Conservation (phyloP, 176 grass and related monocot genomes). For the Bothriochloa decipiens region DNA sequence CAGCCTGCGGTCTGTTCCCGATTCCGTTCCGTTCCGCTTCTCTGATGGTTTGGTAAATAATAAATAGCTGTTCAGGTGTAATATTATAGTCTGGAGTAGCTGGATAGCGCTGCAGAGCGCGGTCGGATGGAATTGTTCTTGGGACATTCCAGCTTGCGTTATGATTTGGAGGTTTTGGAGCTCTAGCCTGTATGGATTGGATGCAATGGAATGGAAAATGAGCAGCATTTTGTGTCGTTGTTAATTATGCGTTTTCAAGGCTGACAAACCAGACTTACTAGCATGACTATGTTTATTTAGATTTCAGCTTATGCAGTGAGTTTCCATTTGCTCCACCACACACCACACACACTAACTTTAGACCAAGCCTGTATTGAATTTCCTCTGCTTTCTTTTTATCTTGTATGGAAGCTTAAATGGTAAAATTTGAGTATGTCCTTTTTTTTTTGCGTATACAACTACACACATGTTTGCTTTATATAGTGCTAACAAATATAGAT, state of each 20-base stretch:
- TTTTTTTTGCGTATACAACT: no score
- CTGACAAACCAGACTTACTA: background rate
- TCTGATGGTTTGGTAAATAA: background rate
- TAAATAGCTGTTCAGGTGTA: background rate
- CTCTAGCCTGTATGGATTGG: background rate
- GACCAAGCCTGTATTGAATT: background rate
- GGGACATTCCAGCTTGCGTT: background rate
- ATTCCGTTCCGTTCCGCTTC: background rate
- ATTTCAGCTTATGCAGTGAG: background rate
- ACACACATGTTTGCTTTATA: background rate
- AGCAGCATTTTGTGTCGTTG: background rate
- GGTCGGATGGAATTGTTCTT: background rate
- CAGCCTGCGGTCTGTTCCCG: conserved; percentile 24
- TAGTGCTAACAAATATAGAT: background rate
- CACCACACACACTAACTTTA: background rate
- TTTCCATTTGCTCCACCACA: background rate
- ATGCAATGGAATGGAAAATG: background rate
- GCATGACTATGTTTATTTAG: background rate
- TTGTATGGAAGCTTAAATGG: background rate
- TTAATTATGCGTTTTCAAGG: background rate
- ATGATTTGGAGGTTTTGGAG: conserved; percentile 19
- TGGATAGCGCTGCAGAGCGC: background rate
- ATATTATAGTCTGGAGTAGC: background rate
- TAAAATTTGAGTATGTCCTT: background rate
- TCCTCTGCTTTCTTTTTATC: no score